A percentile compares a stretch with the other conserved stretches of the same genome.
These are phyloP conservation scores for Cercospora zeina DNA, from an alignment of 2,329 filamentous ascomycete genomes.

Conservation along the genomic window DNA sequence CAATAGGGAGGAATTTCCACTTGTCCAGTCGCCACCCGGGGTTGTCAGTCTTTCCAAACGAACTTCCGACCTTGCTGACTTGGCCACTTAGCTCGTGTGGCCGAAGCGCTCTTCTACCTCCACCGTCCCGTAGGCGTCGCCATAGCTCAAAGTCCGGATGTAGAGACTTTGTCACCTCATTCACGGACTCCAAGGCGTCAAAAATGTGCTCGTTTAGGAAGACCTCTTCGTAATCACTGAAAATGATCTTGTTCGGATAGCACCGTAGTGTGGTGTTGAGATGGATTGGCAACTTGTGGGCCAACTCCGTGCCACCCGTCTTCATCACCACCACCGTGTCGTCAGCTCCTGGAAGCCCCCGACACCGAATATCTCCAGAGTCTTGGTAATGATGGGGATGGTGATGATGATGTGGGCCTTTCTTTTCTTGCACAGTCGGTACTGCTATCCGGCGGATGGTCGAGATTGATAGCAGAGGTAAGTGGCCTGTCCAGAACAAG, in stretches of 20 bases:
- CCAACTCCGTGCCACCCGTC: constrained; percentile 40
- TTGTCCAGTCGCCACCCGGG: constrained; percentile 55
- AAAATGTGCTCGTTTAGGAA: constrained; percentile 41
- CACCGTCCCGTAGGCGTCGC: constrained; percentile 26
- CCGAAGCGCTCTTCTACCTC: constrained; percentile 24
- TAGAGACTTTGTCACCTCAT: constrained; percentile 20
- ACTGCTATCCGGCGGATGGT: neutral
- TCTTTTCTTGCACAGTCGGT: neutral
- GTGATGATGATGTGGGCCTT: neutral
- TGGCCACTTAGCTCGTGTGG: constrained; percentile 29
- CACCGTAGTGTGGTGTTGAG: constrained; percentile 42
- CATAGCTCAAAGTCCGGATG: constrained; percentile 35
- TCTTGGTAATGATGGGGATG: neutral
- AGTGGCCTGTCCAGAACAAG: neutral
- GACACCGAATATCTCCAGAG: constrained; percentile 21
- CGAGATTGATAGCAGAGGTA: neutral
- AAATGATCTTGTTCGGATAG: constrained; percentile 40
- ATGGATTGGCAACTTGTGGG: constrained; percentile 38
- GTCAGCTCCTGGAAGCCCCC: constrained; percentile 40
- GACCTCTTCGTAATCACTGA: constrained; percentile 43
- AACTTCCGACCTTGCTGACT: constrained; percentile 15
- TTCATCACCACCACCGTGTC: constrained; percentile 57
- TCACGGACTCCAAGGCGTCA: constrained; percentile 34
- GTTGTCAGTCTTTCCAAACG: constrained; percentile 26
- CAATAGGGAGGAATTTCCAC: constrained; percentile 58